A percentile compares a stretch with the other conserved stretches of the same genome.
Conservation (phyloP, 176 grass and related monocot species). For the Eragrostis curvula region DNA sequence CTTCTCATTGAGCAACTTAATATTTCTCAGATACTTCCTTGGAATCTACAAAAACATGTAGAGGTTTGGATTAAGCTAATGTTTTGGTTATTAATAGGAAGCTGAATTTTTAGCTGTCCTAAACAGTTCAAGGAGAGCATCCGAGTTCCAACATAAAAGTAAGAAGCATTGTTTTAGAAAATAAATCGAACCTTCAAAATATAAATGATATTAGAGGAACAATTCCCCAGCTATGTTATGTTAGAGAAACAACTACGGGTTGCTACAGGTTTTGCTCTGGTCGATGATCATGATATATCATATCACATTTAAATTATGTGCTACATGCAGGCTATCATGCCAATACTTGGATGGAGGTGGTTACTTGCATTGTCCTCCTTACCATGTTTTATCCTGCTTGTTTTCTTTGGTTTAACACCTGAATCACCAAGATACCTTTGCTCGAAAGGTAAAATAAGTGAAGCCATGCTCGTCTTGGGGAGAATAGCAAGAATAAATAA, state of each 20-base stretch:
- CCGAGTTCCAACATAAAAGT: too few relatives aligned
- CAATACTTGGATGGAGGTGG: constrained; percentile 74
- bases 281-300: too few relatives aligned
- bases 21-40: too few relatives aligned
- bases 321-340: constrained; percentile 65
- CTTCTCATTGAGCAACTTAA: not conserved
- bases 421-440: constrained; percentile 87
- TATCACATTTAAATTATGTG: not conserved
- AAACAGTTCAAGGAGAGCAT: too few relatives aligned
- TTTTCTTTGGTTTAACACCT: constrained; percentile 61
- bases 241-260: not conserved
- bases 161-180: too few relatives aligned
- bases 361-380: constrained; percentile 60
- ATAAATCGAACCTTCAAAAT: too few relatives aligned
- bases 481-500: constrained; percentile 72
- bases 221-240: not conserved
- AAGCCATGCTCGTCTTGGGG: constrained; percentile 58
- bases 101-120: too few relatives aligned
- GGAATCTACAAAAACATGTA: too few relatives aligned
- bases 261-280: not conserved
- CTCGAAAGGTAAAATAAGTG: constrained; percentile 51
- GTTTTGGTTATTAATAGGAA: too few relatives aligned
- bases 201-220: too few relatives aligned
- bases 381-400: constrained; percentile 65
- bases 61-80: too few relatives aligned